Conservation (phyloP, 1,284 basidiomycete species). For the Cystobasidium pallidum region DNA sequence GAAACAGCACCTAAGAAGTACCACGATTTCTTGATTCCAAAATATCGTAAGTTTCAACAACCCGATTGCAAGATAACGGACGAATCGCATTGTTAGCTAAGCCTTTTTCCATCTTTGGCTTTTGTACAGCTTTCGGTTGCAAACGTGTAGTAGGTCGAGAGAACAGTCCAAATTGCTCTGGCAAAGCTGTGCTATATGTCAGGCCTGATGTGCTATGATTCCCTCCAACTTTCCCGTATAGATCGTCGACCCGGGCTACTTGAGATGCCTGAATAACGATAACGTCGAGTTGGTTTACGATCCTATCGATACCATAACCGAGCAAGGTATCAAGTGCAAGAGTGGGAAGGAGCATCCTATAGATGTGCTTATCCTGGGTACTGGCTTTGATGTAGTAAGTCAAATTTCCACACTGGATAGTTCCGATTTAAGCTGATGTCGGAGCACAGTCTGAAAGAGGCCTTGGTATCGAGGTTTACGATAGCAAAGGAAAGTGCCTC, state of each 20-base stretch:
- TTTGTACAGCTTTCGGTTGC: conserved; percentile 18
- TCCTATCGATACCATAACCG: conserved; percentile 46
- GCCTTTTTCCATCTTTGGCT: neutral
- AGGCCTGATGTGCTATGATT: too few relatives aligned
- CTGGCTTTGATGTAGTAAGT: conserved; percentile 46
- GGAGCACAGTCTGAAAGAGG: conserved; percentile 26
- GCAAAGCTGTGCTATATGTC: too few relatives aligned
- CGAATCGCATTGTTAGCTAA: too few relatives aligned
- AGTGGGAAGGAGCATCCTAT: conserved; percentile 42
- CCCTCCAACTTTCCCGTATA: neutral
- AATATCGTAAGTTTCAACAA: conserved; percentile 43
- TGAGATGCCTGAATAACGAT: conserved; percentile 29
- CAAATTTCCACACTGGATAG: too few relatives aligned
- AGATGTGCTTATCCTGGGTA: conserved; percentile 47
- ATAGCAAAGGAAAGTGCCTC: conserved; percentile 38
- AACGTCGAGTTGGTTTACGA: conserved; percentile 46
- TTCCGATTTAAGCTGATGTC: neutral
- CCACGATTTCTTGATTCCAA: conserved; percentile 51
- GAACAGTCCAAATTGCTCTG: too few relatives aligned
- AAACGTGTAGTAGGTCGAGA: conserved; percentile 18
- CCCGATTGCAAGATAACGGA: too few relatives aligned
- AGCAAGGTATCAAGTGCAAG: conserved; percentile 42
- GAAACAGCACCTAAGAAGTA: conserved; percentile 50
- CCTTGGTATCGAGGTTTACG: conserved; percentile 41
- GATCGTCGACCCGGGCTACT: conserved; percentile 44